phyloP scores from a whole-genome alignment of 148 eudicot species.

The Arbutus unedo region DNA sequence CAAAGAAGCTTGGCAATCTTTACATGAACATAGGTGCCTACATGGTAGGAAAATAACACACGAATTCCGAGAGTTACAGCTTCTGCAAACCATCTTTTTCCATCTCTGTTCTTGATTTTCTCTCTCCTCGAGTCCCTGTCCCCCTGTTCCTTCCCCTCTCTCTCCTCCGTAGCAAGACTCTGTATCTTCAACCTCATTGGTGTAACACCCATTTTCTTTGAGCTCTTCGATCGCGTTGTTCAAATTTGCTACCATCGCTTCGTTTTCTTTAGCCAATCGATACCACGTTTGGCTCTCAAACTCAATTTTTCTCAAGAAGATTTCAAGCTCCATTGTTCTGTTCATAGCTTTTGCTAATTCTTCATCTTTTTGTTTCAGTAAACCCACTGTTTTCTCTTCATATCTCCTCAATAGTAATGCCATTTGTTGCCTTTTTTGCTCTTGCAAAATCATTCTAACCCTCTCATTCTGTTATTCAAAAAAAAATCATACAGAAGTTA shows the following conservation, averaged over 20 bases:
- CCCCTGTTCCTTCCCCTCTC: slow-evolving; percentile 10
- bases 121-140: slow-evolving; percentile 3
- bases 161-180: slow-evolving; percentile 42
- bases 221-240: slow-evolving; percentile 45
- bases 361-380: slow-evolving; percentile 58
- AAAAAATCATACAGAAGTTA: background rate
- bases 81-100: slow-evolving; percentile 39
- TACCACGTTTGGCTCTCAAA: slow-evolving; percentile 48
- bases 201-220: slow-evolving; percentile 29
- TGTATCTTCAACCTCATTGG: slow-evolving; percentile 48
- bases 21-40: slow-evolving; percentile 68
- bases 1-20: slow-evolving; percentile 50
- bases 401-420: slow-evolving; percentile 28
- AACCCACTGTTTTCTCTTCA: slow-evolving; percentile 36
- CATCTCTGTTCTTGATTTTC: background rate
- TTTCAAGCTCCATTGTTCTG: slow-evolving; percentile 49
- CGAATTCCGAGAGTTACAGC: slow-evolving; percentile 42
- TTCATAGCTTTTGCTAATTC: slow-evolving; percentile 46
- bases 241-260: slow-evolving; percentile 42
- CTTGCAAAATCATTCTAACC: slow-evolving; percentile 54
- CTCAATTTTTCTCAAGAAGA: slow-evolving; percentile 44
- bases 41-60: slow-evolving; percentile 68
- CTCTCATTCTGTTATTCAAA: slow-evolving; percentile 53
- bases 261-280: slow-evolving; percentile 53
- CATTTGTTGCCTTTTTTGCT: slow-evolving; percentile 58